These are phyloP conservation scores for Geotrichum phurueaensis DNA, from an alignment of 1,139 yeast genomes.

Conservation along the genomic window DNA sequence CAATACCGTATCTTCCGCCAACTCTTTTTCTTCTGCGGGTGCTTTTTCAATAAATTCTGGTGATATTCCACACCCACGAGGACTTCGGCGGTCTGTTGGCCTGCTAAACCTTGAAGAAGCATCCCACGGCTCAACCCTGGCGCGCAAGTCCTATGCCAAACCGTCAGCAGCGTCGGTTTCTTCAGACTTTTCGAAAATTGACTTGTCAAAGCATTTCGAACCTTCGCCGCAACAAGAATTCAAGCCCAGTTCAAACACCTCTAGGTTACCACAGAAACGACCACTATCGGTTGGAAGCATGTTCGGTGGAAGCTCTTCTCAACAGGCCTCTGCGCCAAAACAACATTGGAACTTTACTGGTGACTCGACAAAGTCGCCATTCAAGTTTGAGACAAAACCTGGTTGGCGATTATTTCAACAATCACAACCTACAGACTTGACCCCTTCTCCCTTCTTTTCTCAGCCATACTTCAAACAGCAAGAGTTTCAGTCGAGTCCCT, in stretches of 20 bases:
- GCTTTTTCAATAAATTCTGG: neutral
- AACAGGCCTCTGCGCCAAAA: constrained; percentile 3
- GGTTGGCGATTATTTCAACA: neutral
- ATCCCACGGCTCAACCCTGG: constrained; percentile 26
- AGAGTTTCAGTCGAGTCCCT: constrained; percentile 7
- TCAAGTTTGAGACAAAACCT: neutral
- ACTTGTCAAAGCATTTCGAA: neutral
- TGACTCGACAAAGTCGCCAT: constrained; percentile 1
- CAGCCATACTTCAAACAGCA: too few relatives aligned
- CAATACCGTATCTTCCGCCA: neutral
- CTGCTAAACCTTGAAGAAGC: constrained; percentile 39
- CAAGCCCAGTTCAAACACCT: constrained; percentile 2
- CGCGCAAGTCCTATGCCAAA: constrained; percentile 10
- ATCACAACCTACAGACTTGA: neutral
- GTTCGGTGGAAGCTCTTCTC: constrained; percentile 1
- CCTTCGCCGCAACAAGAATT: constrained; percentile 7
- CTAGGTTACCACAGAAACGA: constrained; percentile 9
- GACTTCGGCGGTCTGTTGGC: constrained; percentile 38
- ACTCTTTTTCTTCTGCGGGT: neutral
- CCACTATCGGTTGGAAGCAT: constrained; percentile 10
- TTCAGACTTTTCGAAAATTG: constrained; percentile 9
- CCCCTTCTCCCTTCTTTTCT: constrained; percentile 15
- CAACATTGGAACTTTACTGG: constrained; percentile 11
- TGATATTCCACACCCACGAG: constrained; percentile 11
- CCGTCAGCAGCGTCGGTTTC: constrained; percentile 17